Evolutionary conservation across 306 rosid genomes (phyloP).

Genomic region (Vigna nakashimae): DNA sequence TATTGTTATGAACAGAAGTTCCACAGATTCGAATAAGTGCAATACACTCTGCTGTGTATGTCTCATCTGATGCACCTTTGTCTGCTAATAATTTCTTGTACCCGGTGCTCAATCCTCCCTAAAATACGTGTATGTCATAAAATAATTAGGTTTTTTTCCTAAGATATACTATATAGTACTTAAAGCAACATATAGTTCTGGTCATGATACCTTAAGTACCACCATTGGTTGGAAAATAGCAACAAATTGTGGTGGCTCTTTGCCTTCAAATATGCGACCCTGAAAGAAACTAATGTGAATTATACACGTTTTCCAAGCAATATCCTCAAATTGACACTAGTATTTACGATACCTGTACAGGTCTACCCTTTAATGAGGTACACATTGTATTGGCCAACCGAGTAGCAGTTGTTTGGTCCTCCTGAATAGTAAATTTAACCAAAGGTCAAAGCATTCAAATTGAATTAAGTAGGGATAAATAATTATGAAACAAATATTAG

Average conservation of each 20-base stretch:
- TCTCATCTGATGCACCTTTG: conserved; percentile 74
- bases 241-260: conserved; percentile 89
- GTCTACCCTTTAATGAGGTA: conserved; percentile 89
- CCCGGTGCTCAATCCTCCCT: conserved; percentile 97
- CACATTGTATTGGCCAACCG: conserved; percentile 71
- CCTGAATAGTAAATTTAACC: conserved; percentile 60
- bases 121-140: conserved; percentile 44
- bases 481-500: background rate
- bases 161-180: conserved; percentile 26
- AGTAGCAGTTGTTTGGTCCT: conserved; percentile 75
- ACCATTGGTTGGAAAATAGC: conserved; percentile 96
- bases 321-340: conserved; percentile 40
- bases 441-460: conserved; percentile 30
- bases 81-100: conserved; percentile 67
- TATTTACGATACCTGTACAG: conserved; percentile 79
- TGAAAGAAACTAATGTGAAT: conserved; percentile 55
- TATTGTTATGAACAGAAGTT: conserved; percentile 73
- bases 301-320: conserved; percentile 38
- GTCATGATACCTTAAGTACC: conserved; percentile 74
- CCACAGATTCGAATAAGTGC: conserved; percentile 83
- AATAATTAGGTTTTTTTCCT: conserved; percentile 15
- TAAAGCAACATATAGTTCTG: conserved; percentile 8
- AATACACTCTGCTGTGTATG: conserved; percentile 70
- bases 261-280: conserved; percentile 89
- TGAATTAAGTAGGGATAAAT: background rate